These are phyloP conservation scores for Fremontodendron californicum DNA, from an alignment of 345 rosid genomes.

Conservation along the genomic window DNA sequence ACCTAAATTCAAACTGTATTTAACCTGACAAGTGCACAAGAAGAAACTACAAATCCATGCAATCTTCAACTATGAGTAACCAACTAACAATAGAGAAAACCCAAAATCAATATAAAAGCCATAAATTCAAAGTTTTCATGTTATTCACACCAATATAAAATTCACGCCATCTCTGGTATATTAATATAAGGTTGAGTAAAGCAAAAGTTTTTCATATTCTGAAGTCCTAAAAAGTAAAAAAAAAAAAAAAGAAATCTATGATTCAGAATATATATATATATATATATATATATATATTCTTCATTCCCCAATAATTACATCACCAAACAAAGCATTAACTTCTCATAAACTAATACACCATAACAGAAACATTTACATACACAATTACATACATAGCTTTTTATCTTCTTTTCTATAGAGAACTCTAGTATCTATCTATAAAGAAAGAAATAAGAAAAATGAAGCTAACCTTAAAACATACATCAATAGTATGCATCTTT, in stretches of 20 bases:
- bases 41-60: slow-evolving; percentile 7
- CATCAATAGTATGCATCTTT: slow-evolving; percentile 20
- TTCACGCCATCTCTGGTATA: background rate
- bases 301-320: background rate
- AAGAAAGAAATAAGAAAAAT: background rate
- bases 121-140: background rate
- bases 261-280: slow-evolving; percentile 8
- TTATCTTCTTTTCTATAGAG: background rate
- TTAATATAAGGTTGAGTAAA: background rate
- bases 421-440: background rate
- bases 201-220: slow-evolving; percentile 4
- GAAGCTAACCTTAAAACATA: slow-evolving; percentile 27
- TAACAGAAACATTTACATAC: background rate
- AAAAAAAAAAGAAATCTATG: slow-evolving; percentile 15
- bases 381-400: background rate
- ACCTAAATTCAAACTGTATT: background rate
- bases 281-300: background rate
- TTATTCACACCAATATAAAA: background rate
- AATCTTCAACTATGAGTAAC: background rate
- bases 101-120: background rate
- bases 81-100: background rate
- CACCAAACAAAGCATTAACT: slow-evolving; percentile 15
- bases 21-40: background rate
- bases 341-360: background rate
- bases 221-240: too few relatives aligned